A percentile compares a stretch with the other conserved stretches of the same genome.
Conservation (phyloP, 768 basidiomycete genomes). For the Mycena epipterygia region DNA sequence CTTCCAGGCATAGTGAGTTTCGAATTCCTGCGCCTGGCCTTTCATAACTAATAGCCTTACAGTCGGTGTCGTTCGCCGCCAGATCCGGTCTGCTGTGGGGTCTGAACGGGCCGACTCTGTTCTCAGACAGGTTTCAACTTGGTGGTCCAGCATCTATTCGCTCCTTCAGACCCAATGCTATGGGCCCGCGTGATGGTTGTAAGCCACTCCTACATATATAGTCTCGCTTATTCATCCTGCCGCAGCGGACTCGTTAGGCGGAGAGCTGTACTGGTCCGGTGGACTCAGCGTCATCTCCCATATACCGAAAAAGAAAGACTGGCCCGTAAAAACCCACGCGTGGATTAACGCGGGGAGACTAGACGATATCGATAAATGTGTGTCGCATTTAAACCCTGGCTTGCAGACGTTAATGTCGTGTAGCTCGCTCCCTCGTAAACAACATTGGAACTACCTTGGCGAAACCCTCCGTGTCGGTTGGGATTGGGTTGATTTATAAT, state of each 20-base stretch:
- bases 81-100: constrained; percentile 80
- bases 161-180: constrained; percentile 78
- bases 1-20: constrained; percentile 69
- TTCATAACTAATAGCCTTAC: constrained; percentile 3
- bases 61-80: constrained; percentile 81
- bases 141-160: constrained; percentile 92
- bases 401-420: no score
- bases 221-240: constrained; percentile 6
- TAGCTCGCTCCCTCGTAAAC: constrained; percentile 54
- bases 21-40: not conserved
- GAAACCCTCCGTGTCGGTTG: constrained; percentile 82
- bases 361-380: constrained; percentile 71
- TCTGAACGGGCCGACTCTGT: constrained; percentile 65
- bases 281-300: constrained; percentile 84
- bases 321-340: constrained; percentile 86
- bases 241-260: constrained; percentile 87
- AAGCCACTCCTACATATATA: constrained; percentile 35
- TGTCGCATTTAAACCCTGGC: no score
- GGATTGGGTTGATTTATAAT: constrained; percentile 86
- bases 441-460: constrained; percentile 57
- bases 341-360: constrained; percentile 89
- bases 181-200: constrained; percentile 87
- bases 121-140: constrained; percentile 91
- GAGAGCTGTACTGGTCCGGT: constrained; percentile 84
- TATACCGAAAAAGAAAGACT: constrained; percentile 78